Evolutionary conservation across 208 protist species (phyloP), one percentile per base, ranked within the genome.

Genomic region (Jaenimonas drosophilae): DNA sequence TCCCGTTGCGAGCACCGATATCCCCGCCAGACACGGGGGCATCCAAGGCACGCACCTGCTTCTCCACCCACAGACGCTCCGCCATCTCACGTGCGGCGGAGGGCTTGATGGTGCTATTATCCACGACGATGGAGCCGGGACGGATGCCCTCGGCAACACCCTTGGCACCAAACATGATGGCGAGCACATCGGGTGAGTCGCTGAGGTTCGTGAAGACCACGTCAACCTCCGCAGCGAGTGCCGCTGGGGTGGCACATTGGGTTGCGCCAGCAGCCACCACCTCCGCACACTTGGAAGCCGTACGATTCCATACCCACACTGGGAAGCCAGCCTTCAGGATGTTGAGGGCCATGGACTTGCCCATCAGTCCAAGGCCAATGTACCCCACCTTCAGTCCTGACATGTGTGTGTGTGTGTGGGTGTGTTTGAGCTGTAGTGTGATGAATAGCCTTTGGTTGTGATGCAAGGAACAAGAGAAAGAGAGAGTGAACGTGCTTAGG

Each of bases 91-190:
- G 39, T 17, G 96, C 91, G 17, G 90, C 71, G 24, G 83, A 84
- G n/a, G 96, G 88, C 59, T 91, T 84, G 48, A 93, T 95, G 12
- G 96, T 98, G 68, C 93, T 97, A 75, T 96, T 95, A 62, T 98
- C 96, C 5, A 97, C 73, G 17, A 97, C 68, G 21, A 97, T 72
- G 25, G 59, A 38, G 5, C 82, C 87, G 0, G 53, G 45, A 4
- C 56, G 68, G 41, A 98, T 57, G 20, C 76, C 85, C n/a, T 45
- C 51, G 12, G 88, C 66, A 6, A 96, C 65, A 23, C 91, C 92
- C 28, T 83, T 36, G 14, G 70, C 28, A 12, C 81, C 86, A 47
- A 95, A 89, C n/a, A 95, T 52, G n/a, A 96, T 59, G 4, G 77
- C 63, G 29, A 67, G 44, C 49, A 96, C 94, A 61, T 97, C 91